phyloP scores from a whole-genome alignment of 164 flowering plant genomes.

The Malania oleifera region DNA sequence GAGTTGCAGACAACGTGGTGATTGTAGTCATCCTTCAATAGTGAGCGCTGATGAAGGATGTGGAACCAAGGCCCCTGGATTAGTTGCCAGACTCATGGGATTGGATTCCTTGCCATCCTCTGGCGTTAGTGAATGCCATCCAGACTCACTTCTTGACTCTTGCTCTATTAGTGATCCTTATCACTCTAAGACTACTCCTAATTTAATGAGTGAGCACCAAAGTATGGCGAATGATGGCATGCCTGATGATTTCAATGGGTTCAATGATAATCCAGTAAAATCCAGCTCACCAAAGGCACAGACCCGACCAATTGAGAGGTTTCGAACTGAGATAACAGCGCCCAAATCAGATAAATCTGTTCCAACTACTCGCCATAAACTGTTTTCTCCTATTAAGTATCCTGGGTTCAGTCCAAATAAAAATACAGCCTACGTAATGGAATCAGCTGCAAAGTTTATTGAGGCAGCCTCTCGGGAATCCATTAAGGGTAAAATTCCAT shows the following conservation, averaged over 20 bases:
- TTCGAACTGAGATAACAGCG: conserved; percentile 72
- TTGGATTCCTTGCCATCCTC: conserved; percentile 54
- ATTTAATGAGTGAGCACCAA: conserved; percentile 22
- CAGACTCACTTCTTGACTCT: conserved; percentile 23
- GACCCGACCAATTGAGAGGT: conserved; percentile 57
- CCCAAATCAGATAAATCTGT: conserved; percentile 77
- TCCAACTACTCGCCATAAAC: conserved; percentile 65
- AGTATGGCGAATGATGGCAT: conserved; percentile 21
- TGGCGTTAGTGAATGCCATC: conserved; percentile 28
- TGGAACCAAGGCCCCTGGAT: conserved; percentile 49
- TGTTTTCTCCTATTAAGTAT: conserved; percentile 80
- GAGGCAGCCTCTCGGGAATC: conserved; percentile 43
- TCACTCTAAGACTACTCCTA: conserved; percentile 10
- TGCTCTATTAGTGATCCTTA: conserved; percentile 21
- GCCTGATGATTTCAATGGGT: conserved; percentile 24
- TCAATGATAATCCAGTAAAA: conserved; percentile 21
- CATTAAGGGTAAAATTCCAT: conserved; percentile 26
- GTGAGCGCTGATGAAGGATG: conserved; percentile 40
- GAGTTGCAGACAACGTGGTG: conserved; percentile 24
- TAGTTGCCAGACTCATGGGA: conserved; percentile 77
- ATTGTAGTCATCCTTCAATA: conserved; percentile 31
- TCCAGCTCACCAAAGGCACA: conserved; percentile 27
- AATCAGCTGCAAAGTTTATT: conserved; percentile 80
- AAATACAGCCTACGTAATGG: conserved; percentile 80
- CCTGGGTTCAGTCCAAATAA: conserved; percentile 51